A percentile compares a stretch with the other conserved stretches of the same genome.
Evolutionary conservation across 75 land plant species (phyloP).

Genomic region (Gnetum montanum): DNA sequence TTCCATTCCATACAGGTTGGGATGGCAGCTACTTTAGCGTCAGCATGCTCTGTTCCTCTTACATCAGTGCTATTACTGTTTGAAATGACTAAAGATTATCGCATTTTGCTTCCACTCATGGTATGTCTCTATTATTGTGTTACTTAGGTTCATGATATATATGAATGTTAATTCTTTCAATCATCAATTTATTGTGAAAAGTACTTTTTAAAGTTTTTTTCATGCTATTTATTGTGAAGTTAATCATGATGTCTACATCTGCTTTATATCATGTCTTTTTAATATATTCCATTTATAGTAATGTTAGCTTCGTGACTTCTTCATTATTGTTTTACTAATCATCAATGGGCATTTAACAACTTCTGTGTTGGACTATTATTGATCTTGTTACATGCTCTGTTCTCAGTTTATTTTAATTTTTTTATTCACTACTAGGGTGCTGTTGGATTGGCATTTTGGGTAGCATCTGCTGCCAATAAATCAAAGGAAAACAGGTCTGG

Average conservation of each 20-base stretch:
- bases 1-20: conserved; percentile 78
- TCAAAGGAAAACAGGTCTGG: conserved; percentile 28
- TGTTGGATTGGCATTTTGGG: conserved; percentile 98
- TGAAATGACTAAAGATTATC: conserved; percentile 97
- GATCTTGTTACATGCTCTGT: background rate
- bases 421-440: conserved; percentile 82
- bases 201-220: background rate
- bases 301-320: too few species aligned
- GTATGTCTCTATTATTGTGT: conserved; percentile 41
- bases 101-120: conserved; percentile 97
- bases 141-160: background rate
- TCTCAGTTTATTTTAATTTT: background rate
- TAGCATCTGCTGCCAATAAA: conserved; percentile 85
- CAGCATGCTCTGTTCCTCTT: conserved; percentile 94
- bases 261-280: too few species aligned
- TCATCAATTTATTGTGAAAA: too few species aligned
- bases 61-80: conserved; percentile 94
- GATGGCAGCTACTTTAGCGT: conserved; percentile 96
- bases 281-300: too few species aligned
- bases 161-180: too few species aligned
- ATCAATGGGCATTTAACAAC: too few species aligned
- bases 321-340: too few species aligned
- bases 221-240: background rate
- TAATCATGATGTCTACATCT: too few species aligned
- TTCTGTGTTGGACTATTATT: background rate